Percentiles rank a stretch among this genome's conserved stretches.
phyloP scores from a whole-genome alignment of 2,329 filamentous ascomycete species.

The Alternaria conjuncta region DNA sequence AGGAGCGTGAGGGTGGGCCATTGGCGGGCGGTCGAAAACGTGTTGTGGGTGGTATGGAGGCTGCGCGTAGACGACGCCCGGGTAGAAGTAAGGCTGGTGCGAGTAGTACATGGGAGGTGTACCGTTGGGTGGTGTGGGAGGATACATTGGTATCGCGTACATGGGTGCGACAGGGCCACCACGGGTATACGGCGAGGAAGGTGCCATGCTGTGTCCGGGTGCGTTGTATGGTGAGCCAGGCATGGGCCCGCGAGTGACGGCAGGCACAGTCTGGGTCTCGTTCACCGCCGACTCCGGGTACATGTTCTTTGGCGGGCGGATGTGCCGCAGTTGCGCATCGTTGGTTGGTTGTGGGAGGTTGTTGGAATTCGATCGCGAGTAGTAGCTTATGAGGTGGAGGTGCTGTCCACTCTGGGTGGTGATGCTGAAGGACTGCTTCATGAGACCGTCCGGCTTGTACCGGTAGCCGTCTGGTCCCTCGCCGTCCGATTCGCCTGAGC shows the following conservation, averaged over 20 bases:
- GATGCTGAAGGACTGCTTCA: conserved; percentile 99
- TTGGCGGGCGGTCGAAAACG: conserved; percentile 43
- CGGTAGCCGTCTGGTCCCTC: conserved; percentile 59
- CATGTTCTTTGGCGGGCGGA: conserved; percentile 89
- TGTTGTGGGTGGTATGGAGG: conserved; percentile 37
- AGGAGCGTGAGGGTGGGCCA: conserved; percentile 49
- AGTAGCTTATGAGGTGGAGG: conserved; percentile 97
- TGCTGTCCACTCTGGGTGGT: conserved; percentile 90
- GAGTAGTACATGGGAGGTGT: conserved; percentile 51
- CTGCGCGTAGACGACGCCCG: conserved; percentile 43
- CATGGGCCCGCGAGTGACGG: conserved; percentile 78
- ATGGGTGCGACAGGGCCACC: conserved; percentile 50
- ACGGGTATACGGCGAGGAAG: conserved; percentile 58
- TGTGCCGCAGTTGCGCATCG: conserved; percentile 79
- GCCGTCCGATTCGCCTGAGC: conserved; percentile 82
- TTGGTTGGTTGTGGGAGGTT: conserved; percentile 81
- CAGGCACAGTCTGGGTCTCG: conserved; percentile 79
- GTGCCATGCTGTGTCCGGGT: conserved; percentile 59
- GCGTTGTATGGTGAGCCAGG: conserved; percentile 62
- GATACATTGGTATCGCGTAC: conserved; percentile 49
- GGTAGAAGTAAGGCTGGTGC: conserved; percentile 43
- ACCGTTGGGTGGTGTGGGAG: conserved; percentile 51
- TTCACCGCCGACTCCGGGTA: conserved; percentile 96
- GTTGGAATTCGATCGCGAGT: conserved; percentile 77
- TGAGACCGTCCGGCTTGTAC: conserved; percentile 86